Evolutionary conservation across 768 basidiomycete species (phyloP), one percentile per base, ranked within the genome.

Genomic region (Tylopilus rubrobrunneus): DNA sequence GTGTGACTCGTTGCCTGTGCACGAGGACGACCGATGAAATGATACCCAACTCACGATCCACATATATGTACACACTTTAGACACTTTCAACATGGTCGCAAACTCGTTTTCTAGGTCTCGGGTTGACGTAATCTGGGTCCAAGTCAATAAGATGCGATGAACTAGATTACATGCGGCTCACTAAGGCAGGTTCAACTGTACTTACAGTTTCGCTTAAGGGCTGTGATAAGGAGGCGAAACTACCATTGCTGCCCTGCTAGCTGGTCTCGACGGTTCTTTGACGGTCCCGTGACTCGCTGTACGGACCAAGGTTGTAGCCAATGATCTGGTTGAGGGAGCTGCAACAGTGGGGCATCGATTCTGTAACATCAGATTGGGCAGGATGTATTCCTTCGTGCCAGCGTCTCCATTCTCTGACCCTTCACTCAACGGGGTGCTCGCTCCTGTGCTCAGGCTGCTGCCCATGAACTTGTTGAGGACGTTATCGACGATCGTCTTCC

Each of bases 401-500:
- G 62, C 54, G 0, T 68, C 62, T 15, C 68, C 67, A 46, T 84
- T 85, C 58, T 86, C 87, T 9, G 84, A 82, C 11, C 79, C 82
- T 58, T 84, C 83, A 65, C 79, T 83, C 37, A 74, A 73, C 2
- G 76, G 73, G 34, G 70, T 75, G 53, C 78, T 75, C 4, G 73
- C 73, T 44, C 70, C 64, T 8, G 76, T 64, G 49, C 72, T 71
- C 17, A 72, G 73, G 39, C 71, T 76, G 43, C 65, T 61, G 33
- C 67, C 61, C 48, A 92, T 74, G 21, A 92, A 75, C 67, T 84
- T 86, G 50, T 76, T 71, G 7, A 94, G 77, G 15, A 98, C 83
- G 48, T 78, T 78, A 56, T 98, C 95, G 14, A 87, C 83, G 44
- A 95, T 94, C 5, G 84, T 81, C 72, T 95, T 96, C 33, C 92